phyloP scores from a whole-genome alignment of 176 grass and related monocot species.

The Melocanna baccifera region DNA sequence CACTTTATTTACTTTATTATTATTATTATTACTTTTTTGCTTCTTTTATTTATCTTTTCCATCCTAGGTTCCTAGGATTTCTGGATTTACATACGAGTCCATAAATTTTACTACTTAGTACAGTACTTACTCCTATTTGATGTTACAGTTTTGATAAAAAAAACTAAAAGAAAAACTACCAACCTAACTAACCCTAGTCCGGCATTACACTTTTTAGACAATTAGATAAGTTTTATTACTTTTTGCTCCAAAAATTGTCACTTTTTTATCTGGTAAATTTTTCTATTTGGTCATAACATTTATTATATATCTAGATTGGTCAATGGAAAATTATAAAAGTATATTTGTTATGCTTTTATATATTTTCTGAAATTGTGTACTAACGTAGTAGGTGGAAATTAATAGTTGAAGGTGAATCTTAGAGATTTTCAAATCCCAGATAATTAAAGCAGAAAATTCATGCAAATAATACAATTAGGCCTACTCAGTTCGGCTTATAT shows the following conservation, averaged over 20 bases:
- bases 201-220: not conserved
- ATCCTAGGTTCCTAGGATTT: not conserved
- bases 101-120: too few relatives aligned
- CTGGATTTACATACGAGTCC: not conserved
- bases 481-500: too few relatives aligned
- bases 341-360: not conserved
- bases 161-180: not conserved
- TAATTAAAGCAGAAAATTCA: too few relatives aligned
- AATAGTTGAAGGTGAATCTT: too few relatives aligned
- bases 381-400: too few relatives aligned
- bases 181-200: not conserved
- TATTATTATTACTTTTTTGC: not conserved
- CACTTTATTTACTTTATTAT: constrained; percentile 12
- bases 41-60: not conserved
- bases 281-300: not conserved
- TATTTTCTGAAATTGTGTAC: too few relatives aligned
- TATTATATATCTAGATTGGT: too few relatives aligned
- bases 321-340: not conserved
- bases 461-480: too few relatives aligned
- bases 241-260: too few relatives aligned
- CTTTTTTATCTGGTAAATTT: too few relatives aligned
- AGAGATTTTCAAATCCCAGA: not conserved
- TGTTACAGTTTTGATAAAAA: not conserved
- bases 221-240: too few relatives aligned
- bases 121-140: not conserved